Conservation (phyloP, 2,329 filamentous ascomycete genomes). For the Exophiala spinifera region DNA sequence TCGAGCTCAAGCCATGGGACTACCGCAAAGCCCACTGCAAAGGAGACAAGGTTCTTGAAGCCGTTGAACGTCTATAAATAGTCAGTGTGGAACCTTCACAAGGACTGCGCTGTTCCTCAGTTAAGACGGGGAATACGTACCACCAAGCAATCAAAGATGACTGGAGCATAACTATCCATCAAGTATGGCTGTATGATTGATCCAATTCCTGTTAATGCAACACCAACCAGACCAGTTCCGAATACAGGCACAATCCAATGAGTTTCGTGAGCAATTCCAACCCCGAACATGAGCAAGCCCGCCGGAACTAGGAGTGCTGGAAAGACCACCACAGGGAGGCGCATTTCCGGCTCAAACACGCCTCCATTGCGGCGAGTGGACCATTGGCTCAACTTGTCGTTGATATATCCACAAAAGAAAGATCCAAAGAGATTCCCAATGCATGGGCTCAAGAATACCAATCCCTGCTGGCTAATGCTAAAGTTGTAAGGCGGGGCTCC, state of each 20-base stretch:
- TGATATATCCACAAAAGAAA: conserved; percentile 47
- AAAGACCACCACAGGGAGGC: conserved; percentile 47
- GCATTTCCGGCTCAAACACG: conserved; percentile 58
- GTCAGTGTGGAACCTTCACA: too few relatives aligned
- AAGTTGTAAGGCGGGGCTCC: conserved; percentile 30
- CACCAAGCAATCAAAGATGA: neutral
- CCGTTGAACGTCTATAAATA: conserved; percentile 12
- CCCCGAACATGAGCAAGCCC: conserved; percentile 51
- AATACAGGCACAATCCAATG: conserved; percentile 34
- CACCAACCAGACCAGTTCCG: neutral
- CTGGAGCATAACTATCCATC: neutral
- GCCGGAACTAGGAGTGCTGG: conserved; percentile 1
- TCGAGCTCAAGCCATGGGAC: conserved; percentile 3
- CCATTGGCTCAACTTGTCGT: conserved; percentile 34
- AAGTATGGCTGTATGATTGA: neutral
- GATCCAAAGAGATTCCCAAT: conserved; percentile 51
- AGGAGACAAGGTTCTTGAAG: conserved; percentile 10
- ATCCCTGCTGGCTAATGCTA: conserved; percentile 39
- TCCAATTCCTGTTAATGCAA: neutral
- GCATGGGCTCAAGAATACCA: conserved; percentile 51
- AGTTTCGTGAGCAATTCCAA: conserved; percentile 54
- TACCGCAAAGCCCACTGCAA: conserved; percentile 6
- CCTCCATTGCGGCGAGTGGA: conserved; percentile 53
- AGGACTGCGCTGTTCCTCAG: too few relatives aligned
- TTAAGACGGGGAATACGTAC: neutral